Evolutionary conservation across 352 stramenopile species (phyloP), one percentile per base, ranked within the genome.

Genomic region (Globisporangium paroecandrum): DNA sequence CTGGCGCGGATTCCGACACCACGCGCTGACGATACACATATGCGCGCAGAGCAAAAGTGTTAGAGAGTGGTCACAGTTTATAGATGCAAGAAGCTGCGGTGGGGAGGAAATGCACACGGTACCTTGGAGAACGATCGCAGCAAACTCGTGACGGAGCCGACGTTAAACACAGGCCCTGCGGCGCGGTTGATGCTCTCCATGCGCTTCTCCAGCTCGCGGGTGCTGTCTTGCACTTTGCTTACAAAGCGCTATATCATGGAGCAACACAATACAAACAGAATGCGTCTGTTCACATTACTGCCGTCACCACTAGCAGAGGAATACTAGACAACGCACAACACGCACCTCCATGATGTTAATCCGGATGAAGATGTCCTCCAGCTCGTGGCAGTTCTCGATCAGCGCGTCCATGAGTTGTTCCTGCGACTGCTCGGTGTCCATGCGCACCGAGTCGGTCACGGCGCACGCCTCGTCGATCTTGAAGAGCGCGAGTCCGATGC

Each of bases 391-490:
- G 60, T 91, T 93, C 56, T 65, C 76, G 43, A 91, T 34, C 32
- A 94, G 74, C 49, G 83, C 74, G 15, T 72, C 70, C 69, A 93
- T 70, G 36, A 92, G 66, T 54, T 80, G 65, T 46, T 81, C 66
- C 22, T 90, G 79, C 20, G 76, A 66, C 60, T 82, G 76, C 51
- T 75, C 71, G 29, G 81, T 75, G 51, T 92, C 84, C 64, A 76
- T 68, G 49, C 75, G 82, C 70, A 93, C 60, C 34, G 69, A 38
- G 51, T 90, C 84, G 12, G 82, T 65, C 20, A 76, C 78, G 3
- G 76, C 79, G 24, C 72, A 87, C 3, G 82, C 82, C 68, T 94
- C 83, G 66, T 94, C 86, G 61, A 93, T 90, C 74, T 93, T 94
- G 69, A 93, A 94, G 13, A 93, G 75, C 46, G 84, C 83, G 32